Conservation (phyloP, 1,139 yeast genomes). For the Pichia sp. region DNA sequence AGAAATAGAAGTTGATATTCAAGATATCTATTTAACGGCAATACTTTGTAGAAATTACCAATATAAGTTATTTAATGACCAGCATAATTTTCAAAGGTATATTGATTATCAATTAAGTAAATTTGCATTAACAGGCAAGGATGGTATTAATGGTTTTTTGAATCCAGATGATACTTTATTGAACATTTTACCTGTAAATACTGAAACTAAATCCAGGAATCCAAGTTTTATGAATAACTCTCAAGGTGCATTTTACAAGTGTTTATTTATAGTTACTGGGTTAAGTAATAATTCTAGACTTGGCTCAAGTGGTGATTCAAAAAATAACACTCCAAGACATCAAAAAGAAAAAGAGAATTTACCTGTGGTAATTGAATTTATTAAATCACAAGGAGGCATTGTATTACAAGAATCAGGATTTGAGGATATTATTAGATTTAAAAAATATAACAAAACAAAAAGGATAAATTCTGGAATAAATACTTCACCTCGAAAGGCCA, state of each 20-base stretch:
- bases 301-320: constrained; percentile 5
- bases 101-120: constrained; percentile 10
- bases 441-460: not conserved
- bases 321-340: constrained; percentile 10
- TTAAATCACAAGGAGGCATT: constrained; percentile 11
- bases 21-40: constrained; percentile 14
- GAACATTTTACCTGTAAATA: not conserved
- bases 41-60: constrained; percentile 8
- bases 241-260: constrained; percentile 8
- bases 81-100: constrained; percentile 15
- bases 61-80: constrained; percentile 22
- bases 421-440: constrained; percentile 10
- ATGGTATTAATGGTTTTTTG: not conserved
- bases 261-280: constrained; percentile 16
- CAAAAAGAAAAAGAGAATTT: constrained; percentile 9
- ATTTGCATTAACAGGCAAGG: not conserved
- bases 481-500: constrained; percentile 9
- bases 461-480: not conserved
- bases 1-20: constrained; percentile 11
- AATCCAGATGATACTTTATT: constrained; percentile 5
- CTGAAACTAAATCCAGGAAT: not conserved
- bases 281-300: not conserved
- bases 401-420: constrained; percentile 11
- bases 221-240: constrained; percentile 11
- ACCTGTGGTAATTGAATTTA: constrained; percentile 7